Conservation (phyloP, 2,329 filamentous ascomycete genomes). For the Calycina marina region DNA sequence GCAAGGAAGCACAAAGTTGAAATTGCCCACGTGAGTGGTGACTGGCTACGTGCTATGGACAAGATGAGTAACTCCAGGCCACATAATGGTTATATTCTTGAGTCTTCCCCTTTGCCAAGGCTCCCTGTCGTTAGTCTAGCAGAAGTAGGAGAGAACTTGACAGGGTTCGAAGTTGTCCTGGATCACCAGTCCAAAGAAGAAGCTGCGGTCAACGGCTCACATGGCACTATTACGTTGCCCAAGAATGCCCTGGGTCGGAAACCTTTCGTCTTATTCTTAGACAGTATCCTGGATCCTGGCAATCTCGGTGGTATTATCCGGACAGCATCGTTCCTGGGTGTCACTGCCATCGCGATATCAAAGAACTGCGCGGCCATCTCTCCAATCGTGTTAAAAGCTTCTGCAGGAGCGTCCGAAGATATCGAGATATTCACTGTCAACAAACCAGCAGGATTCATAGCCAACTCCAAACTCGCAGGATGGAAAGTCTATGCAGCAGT, state of each 20-base stretch:
- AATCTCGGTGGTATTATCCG: slow-evolving; percentile 85
- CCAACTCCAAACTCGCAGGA: slow-evolving; percentile 49
- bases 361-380: slow-evolving; percentile 61
- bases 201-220: slow-evolving; percentile 52
- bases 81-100: slow-evolving; percentile 81
- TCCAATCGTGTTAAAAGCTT: slow-evolving; percentile 70
- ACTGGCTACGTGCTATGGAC: slow-evolving; percentile 57
- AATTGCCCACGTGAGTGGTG: slow-evolving; percentile 42
- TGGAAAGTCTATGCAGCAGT: slow-evolving; percentile 78
- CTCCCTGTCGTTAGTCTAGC: slow-evolving; percentile 46
- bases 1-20: slow-evolving; percentile 35
- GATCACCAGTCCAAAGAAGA: slow-evolving; percentile 64
- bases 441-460: slow-evolving; percentile 55
- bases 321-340: slow-evolving; percentile 80
- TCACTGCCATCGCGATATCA: slow-evolving; percentile 68
- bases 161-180: slow-evolving; percentile 43
- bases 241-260: slow-evolving; percentile 29
- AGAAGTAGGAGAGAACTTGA: slow-evolving; percentile 12
- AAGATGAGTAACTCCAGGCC: slow-evolving; percentile 72
- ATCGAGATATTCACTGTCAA: slow-evolving; percentile 58
- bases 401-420: slow-evolving; percentile 74
- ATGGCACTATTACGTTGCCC: slow-evolving; percentile 30
- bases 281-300: slow-evolving; percentile 70
- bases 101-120: slow-evolving; percentile 70
- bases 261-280: slow-evolving; percentile 60